Evolutionary conservation across 306 rosid species (phyloP), one percentile per base, ranked within the genome.

Genomic region (Cicer bijugum): DNA sequence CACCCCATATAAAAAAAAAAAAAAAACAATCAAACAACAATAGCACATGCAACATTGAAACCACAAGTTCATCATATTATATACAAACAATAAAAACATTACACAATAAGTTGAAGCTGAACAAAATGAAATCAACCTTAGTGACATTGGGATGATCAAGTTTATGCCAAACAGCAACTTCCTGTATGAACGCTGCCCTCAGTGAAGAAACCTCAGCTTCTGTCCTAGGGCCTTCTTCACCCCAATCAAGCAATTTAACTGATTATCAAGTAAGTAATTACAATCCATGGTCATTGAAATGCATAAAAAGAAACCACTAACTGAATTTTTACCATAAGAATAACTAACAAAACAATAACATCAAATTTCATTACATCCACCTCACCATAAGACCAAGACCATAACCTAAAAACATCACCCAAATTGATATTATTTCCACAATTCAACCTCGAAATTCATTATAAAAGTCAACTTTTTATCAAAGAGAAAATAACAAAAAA

Each of bases 91-190:
- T 10, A 14, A 3, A 64, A 28, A 73, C 6, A 46, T 20, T 45
- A 33, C 8, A 33, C 39, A 33, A 78, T 16, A 72, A n/a, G 58
- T 2, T 28, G 67, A 72, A 17, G 33, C 9, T 20, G 28, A 76
- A 77, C 67, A 77, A 45, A 74, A 6, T 33, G 79, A 75, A 64
- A 83, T 39, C 57, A 75, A 94, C 98, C 97, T 91, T 94, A 1
- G 98, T 94, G 85, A 94, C 96, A 84, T 91, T 91, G 60, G 97
- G 98, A 82, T 94, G 98, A 57, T 88, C 96, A 53, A 94, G 98
- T 80, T 94, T 94, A 83, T 94, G 98, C 98, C 98, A 94, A 44
- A 94, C 98, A 73, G 88, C 98, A 80, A 94, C 97, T 91, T 94
- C 98, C 87, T 94, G 97, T 15, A 81, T 87, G 79, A 94, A 94